Conservation (phyloP, 2,329 filamentous ascomycete genomes). For the Teratosphaeria pseudoeucalypti region DNA sequence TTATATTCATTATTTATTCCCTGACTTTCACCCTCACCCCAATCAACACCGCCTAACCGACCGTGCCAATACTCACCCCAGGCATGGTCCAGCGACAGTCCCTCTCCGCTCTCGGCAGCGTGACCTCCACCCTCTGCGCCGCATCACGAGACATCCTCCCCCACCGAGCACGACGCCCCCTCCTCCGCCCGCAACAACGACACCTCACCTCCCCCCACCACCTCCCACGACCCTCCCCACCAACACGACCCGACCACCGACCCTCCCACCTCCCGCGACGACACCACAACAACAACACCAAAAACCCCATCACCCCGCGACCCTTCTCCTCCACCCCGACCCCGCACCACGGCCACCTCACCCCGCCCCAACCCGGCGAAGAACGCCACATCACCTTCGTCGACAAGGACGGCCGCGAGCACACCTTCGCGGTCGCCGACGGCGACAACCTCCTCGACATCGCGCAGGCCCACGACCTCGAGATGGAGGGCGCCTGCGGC, state of each 20-base stretch:
- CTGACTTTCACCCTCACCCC: not conserved
- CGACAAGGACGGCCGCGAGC: constrained; percentile 71
- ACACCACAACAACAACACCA: not conserved
- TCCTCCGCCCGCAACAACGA: not conserved
- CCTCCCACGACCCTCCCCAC: not conserved
- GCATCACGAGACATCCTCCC: not conserved
- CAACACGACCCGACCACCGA: not conserved
- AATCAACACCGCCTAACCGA: not conserved
- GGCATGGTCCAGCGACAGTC: not conserved
- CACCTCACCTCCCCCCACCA: not conserved
- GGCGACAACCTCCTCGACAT: constrained; percentile 92
- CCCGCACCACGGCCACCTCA: constrained; percentile 65
- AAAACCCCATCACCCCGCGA: not conserved
- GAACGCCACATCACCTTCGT: constrained; percentile 88
- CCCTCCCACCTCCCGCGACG: not conserved
- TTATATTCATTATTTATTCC: not conserved
- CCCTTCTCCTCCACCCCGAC: constrained; percentile 55
- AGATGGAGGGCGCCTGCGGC: constrained; percentile 97
- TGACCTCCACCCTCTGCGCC: not conserved
- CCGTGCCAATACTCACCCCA: not conserved
- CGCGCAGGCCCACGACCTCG: constrained; percentile 84
- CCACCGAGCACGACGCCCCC: not conserved
- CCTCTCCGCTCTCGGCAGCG: not conserved
- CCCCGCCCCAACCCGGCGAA: constrained; percentile 77
- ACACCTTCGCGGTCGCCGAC: constrained; percentile 68